Percentiles rank a stretch among this genome's conserved stretches.
Evolutionary conservation across 805 yeast genomes (phyloP).

Genomic region (Hanseniaspora nectarophila): DNA sequence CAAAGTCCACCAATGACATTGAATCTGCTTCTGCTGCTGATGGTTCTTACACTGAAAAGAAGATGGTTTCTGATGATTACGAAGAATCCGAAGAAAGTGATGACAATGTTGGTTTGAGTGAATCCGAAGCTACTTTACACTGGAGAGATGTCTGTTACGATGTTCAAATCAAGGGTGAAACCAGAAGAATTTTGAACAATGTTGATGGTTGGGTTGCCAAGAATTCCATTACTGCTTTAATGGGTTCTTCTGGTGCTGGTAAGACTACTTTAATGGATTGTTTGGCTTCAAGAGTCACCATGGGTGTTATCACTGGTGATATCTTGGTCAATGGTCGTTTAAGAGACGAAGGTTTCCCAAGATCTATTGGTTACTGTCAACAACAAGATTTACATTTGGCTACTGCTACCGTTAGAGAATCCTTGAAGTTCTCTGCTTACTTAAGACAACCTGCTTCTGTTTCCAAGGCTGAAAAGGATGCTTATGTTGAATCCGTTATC

Average conservation of each 20-base stretch:
- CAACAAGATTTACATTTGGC: constrained; percentile 63
- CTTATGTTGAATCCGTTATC: constrained; percentile 55
- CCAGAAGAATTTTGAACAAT: constrained; percentile 47
- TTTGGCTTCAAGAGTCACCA: constrained; percentile 55
- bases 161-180: constrained; percentile 48
- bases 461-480: constrained; percentile 44
- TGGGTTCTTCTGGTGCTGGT: constrained; percentile 77
- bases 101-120: constrained; percentile 26
- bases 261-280: constrained; percentile 63
- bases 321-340: constrained; percentile 53
- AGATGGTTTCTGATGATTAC: constrained; percentile 4
- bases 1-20: constrained; percentile 1
- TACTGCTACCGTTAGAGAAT: constrained; percentile 61
- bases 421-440: constrained; percentile 52
- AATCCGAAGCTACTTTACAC: constrained; percentile 46
- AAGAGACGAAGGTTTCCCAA: constrained; percentile 47
- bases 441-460: constrained; percentile 51
- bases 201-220: constrained; percentile 80
- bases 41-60: constrained; percentile 10
- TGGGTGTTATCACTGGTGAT: constrained; percentile 61
- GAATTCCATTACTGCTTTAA: constrained; percentile 65
- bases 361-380: constrained; percentile 62
- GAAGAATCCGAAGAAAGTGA: constrained; percentile 11
- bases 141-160: constrained; percentile 69
- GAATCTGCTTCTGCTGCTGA: constrained; percentile 10